A percentile compares a stretch with the other conserved stretches of the same genome.
Conservation (phyloP, 1,139 yeast genomes). For the Candida sp. region DNA sequence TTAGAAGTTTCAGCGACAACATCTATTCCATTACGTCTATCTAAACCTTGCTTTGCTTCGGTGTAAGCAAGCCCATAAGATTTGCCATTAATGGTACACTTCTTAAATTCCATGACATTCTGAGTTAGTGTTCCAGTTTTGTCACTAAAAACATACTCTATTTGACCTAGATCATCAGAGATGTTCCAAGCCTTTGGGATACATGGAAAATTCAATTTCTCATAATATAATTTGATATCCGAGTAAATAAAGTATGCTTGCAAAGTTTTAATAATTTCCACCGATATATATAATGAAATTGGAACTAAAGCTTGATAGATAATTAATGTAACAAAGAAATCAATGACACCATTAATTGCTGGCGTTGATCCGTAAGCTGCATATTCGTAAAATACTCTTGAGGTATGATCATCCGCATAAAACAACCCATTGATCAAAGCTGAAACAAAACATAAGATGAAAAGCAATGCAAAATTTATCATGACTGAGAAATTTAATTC, state of each 20-base stretch:
- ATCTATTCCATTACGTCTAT: conserved; percentile 84
- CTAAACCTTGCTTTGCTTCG: conserved; percentile 91
- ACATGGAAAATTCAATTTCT: conserved; percentile 86
- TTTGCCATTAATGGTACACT: conserved; percentile 84
- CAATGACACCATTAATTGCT: conserved; percentile 75
- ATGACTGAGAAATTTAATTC: conserved; percentile 82
- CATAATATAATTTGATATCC: conserved; percentile 84
- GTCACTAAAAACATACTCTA: conserved; percentile 93
- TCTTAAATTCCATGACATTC: conserved; percentile 95
- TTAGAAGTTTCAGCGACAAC: conserved; percentile 62
- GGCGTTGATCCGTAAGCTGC: conserved; percentile 47
- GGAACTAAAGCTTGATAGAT: conserved; percentile 92
- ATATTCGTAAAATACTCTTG: conserved; percentile 70
- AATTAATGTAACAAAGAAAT: conserved; percentile 87
- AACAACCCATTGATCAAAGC: conserved; percentile 82
- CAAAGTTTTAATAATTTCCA: conserved; percentile 90
- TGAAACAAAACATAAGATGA: conserved; percentile 75
- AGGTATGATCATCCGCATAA: conserved; percentile 49
- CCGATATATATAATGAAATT: conserved; percentile 88
- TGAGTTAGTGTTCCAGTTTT: conserved; percentile 97
- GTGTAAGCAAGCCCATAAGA: conserved; percentile 94
- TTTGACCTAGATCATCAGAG: conserved; percentile 95
- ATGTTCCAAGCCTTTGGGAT: conserved; percentile 97
- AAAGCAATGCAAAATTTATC: conserved; percentile 71
- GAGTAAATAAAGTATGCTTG: conserved; percentile 94